Base-by-base conservation (phyloP, 768 basidiomycete genomes). In the Podaxis rugospora region DNA sequence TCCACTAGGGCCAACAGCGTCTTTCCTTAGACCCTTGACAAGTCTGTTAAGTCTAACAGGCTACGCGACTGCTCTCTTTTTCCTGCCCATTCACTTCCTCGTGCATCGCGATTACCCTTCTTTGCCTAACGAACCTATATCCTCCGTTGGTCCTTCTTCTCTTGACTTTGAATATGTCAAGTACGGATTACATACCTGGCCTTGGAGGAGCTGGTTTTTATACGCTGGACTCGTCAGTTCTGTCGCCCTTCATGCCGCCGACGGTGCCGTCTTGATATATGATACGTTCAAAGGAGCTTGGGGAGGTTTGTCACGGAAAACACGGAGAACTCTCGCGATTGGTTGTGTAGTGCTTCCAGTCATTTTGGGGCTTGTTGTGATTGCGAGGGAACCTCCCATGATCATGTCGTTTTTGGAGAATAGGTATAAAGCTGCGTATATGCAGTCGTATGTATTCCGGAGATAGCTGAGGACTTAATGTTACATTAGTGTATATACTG, bases 111-210 rank as follows among this genome's bases (percentile, higher is more conserved):
- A 83, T 28, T 68, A 77, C 59, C 92, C 87, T 16, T 76, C 77
- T 25, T 70, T 70, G 55, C 72, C 78, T 1, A 57, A 58, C 6
- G 67, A 76, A 1, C 86, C 85, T 21, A 85, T 92, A 56, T 72
- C 74, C 51, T 71, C 78, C 1, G 76, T 93, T 23, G 83, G 87
- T 14, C 92, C 92, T 0, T 78, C 87, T 0, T 91, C 94, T 66
- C 80, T 95, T 39, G 87, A 92, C 71, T 94, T 82, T 69, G 89
- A 93, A 64, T 93, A 87, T 69, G 90, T 94, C 59, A 93, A 93
- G 69, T 78, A 82, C 4, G 89, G 83, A 2, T 71, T 93, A 40
- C 76, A 77, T 14, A 73, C 61, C 16, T 92, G 86, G 82, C 89
- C 90, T 0, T 72, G 75, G 68, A 76, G 82, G 40, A 88, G 81